Evolutionary conservation across 1,139 yeast species (phyloP).

Genomic region (Pichia sp.): DNA sequence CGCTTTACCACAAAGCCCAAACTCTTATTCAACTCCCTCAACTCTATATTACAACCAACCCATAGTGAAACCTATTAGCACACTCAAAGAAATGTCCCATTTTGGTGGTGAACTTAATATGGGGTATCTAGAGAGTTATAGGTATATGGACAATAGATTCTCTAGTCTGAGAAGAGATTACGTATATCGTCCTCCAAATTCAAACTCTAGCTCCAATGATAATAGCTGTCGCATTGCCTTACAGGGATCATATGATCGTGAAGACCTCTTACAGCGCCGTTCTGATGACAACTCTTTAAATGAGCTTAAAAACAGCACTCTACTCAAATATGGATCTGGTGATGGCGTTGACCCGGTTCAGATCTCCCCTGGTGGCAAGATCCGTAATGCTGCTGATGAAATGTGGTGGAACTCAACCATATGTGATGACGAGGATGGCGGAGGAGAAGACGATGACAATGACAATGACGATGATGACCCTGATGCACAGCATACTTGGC

Average conservation of each 20-base stretch:
- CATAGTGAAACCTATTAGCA: conserved; percentile 22
- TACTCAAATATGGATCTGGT: too few species aligned
- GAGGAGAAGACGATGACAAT: not conserved
- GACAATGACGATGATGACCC: not conserved
- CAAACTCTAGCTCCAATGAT: too few species aligned
- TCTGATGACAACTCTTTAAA: too few species aligned
- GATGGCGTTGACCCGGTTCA: too few species aligned
- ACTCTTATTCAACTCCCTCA: not conserved
- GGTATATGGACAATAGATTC: conserved; percentile 3
- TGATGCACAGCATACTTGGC: conserved; percentile 8
- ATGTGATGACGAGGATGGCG: not conserved
- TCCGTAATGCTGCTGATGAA: not conserved
- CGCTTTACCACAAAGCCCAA: too few species aligned
- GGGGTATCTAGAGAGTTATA: conserved; percentile 12
- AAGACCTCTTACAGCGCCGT: conserved; percentile 4
- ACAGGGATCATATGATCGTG: conserved; percentile 12
- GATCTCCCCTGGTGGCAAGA: too few species aligned
- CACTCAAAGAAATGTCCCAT: conserved; percentile 6
- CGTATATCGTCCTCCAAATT: too few species aligned
- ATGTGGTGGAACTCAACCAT: conserved; percentile 8
- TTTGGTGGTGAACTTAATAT: conserved; percentile 11
- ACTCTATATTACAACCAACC: conserved; percentile 19
- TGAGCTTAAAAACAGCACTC: too few species aligned
- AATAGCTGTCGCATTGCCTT: not conserved
- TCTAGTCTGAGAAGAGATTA: too few species aligned